Evolutionary conservation across 192 early-diverging fungal genomes (phyloP).

Genomic region (Physocladia obscura): DNA sequence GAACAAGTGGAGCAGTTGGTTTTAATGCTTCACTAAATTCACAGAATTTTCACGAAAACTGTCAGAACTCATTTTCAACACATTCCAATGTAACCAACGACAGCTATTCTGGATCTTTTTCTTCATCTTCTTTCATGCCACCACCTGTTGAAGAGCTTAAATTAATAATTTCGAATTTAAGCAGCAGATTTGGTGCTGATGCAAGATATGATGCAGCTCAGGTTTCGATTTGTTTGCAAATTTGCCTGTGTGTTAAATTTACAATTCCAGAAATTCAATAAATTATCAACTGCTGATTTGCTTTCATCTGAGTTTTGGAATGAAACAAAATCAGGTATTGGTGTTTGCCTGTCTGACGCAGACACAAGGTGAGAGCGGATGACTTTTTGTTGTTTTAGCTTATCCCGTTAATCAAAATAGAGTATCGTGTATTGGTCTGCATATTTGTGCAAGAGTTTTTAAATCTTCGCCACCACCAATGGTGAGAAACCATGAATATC

Average conservation of each 20-base stretch:
- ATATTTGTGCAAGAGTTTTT: slow-evolving; percentile 46
- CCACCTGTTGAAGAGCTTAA: slow-evolving; percentile 44
- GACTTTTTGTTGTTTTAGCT: background rate
- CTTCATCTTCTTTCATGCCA: slow-evolving; percentile 31
- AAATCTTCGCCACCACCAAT: slow-evolving; percentile 50
- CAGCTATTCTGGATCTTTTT: slow-evolving; percentile 27
- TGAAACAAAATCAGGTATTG: slow-evolving; percentile 38
- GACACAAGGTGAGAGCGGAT: slow-evolving; percentile 36
- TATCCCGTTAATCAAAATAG: slow-evolving; percentile 18
- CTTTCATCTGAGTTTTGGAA: slow-evolving; percentile 53
- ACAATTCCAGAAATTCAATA: slow-evolving; percentile 37
- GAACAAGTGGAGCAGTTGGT: background rate
- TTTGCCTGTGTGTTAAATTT: too few relatives aligned
- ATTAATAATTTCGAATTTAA: slow-evolving; percentile 36
- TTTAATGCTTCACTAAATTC: background rate
- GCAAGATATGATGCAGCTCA: slow-evolving; percentile 39
- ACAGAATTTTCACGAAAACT: too few relatives aligned
- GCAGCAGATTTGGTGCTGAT: slow-evolving; percentile 31
- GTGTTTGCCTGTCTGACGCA: slow-evolving; percentile 36
- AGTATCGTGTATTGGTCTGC: slow-evolving; percentile 34
- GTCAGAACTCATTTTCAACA: slow-evolving; percentile 33
- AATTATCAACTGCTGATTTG: slow-evolving; percentile 46
- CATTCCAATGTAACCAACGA: slow-evolving; percentile 45
- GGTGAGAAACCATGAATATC: slow-evolving; percentile 5
- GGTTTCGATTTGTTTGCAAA: slow-evolving; percentile 24